Evolutionary conservation across 164 flowering plant genomes (phyloP), one percentile per base, ranked within the genome.

Genomic region (Vitis amurensis): DNA sequence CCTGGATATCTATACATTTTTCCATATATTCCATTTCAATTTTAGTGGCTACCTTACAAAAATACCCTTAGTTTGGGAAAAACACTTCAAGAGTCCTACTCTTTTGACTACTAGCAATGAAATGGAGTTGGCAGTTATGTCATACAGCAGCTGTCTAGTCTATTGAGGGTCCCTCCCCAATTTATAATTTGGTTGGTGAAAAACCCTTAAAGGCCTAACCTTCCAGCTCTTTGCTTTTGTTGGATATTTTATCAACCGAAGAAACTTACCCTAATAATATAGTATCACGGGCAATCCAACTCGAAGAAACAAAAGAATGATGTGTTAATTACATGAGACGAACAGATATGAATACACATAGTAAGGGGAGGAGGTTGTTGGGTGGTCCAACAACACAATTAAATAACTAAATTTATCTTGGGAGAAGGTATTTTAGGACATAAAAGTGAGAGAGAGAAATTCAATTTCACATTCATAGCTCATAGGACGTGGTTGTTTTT

Each of bases 101-200:
- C 12, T 58, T 53, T 61, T 55, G 19, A 66, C 68, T 53, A 12
- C n/a, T 68, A 57, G 73, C 69, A 59, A 64, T 59, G 58, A 66
- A 72, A 75, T 47, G 53, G 73, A 55, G 1, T 30, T 58, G 63
- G 55, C 61, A 60, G 55, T 70, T 66, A 70, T 75, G 52, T 48
- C 71, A 75, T 55, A 37, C 44, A 37, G 44, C 57, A 64, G 64
- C 47, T 55, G 71, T 50, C 8, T 59, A 48, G 74, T 75, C 73
- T 48, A 62, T 74, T 74, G 60, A 16, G 55, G 71, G 74, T 66
- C 78, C 70, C 57, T 69, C 70, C 4, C 30, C 61, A 74, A 69
- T 65, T 69, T 69, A 64, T 69, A 57, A 37, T 67, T 19, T 44
- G 59, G 58, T 62, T 60, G 69, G 55, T 64, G 66, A 69, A 23